These are phyloP conservation scores for Pseudonitzschia multiseries DNA, from an alignment of 108 stramenopile species.

Conservation along the genomic window DNA sequence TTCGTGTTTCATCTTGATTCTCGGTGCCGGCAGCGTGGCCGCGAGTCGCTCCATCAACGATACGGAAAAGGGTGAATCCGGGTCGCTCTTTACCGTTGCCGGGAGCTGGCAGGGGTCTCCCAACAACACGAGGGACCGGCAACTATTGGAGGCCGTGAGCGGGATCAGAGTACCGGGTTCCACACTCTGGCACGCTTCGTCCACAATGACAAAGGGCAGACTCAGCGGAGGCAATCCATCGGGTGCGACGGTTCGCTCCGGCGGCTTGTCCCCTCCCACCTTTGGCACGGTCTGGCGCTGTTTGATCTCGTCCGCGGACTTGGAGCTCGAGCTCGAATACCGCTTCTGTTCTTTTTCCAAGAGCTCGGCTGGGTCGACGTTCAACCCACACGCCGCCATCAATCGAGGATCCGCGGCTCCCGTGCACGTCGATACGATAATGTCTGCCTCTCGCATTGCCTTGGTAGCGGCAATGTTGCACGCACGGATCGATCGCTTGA, in stretches of 20 bases:
- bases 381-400: slow-evolving; percentile 84
- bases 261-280: slow-evolving; percentile 29
- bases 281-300: slow-evolving; percentile 3
- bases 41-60: slow-evolving; percentile 85
- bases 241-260: slow-evolving; percentile 46
- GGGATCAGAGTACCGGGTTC: slow-evolving; percentile 93
- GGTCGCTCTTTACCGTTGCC: slow-evolving; percentile 70
- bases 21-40: slow-evolving; percentile 62
- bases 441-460: slow-evolving; percentile 94
- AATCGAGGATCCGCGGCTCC: slow-evolving; percentile 96
- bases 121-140: slow-evolving; percentile 76
- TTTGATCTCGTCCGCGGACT: background rate
- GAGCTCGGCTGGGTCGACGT: slow-evolving; percentile 47
- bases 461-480: slow-evolving; percentile 78
- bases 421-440: slow-evolving; percentile 94
- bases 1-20: slow-evolving; percentile 64
- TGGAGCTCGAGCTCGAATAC: too few relatives aligned
- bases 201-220: slow-evolving; percentile 84
- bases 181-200: slow-evolving; percentile 93
- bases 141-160: slow-evolving; percentile 73
- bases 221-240: slow-evolving; percentile 77
- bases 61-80: slow-evolving; percentile 59
- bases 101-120: slow-evolving; percentile 92
- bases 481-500: slow-evolving; percentile 75
- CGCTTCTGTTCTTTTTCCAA: slow-evolving; percentile 23